Base-by-base conservation (phyloP, 2,329 filamentous ascomycete genomes). In the Capronia americana region DNA sequence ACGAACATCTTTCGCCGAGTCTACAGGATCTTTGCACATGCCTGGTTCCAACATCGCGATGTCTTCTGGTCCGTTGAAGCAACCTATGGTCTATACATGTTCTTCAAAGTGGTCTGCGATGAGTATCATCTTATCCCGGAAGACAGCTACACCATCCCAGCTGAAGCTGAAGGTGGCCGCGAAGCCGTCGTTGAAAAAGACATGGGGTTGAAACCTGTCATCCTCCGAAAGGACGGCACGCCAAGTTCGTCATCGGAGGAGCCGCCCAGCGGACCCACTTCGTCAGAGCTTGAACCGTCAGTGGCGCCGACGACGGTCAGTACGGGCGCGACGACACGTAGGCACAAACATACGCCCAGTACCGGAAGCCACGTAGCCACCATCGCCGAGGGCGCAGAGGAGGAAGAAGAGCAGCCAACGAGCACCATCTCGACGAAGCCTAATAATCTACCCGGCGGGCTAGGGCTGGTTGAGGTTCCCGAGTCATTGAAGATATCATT, bases 21-120 rank as follows among this genome's bases (percentile, higher is more conserved):
- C 57, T 96, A 99, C 78, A 88, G 95, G 67, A 98, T 99, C 79
- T 99, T 98, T 76, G 95, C 95, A 55, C 95, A 99, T 77, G 95
- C 95, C 7, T 99, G 95, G 95, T 99, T 97, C 78, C 93, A 97
- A 80, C 95, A 99, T 78, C 88, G 93, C 54, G 90, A 91, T 63
- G 92, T 97, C 61, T 99, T 98, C 78, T 98, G 94, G 93, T 88
- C 91, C 48, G 90, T 98, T 1, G 95, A 99, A 80, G 87, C 87
- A 10, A 88, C 93, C 76, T 92, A 92, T n/a, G 95, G 95, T 0
- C 82, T 99, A 11, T 99, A 99, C 77, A 87, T 96, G 65, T 90
- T 99, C 75, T 99, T 98, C 85, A 98, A 97, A 84, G 95, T 91
- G 0, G 93, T 98, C 24, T 98, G 94, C 78, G 95, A 99, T 77